Percentiles rank a stretch among this genome's conserved stretches.
phyloP scores from a whole-genome alignment of 805 yeast genomes.

The Candida dajiaensis region DNA sequence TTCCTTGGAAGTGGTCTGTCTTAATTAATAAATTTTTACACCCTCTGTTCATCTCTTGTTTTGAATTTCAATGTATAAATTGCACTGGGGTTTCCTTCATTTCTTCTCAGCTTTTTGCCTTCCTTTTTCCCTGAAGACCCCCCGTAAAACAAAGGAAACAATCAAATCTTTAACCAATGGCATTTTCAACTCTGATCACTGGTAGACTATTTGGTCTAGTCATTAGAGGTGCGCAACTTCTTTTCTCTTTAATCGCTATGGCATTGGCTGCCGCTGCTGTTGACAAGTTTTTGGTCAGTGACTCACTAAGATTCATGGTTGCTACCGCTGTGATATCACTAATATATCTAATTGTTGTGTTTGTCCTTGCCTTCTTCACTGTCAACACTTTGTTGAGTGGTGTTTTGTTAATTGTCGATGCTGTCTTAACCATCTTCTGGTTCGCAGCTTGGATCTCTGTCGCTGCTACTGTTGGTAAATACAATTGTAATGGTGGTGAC shows the following conservation, averaged over 20 bases:
- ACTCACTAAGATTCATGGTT: background rate
- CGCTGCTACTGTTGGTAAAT: constrained; percentile 16
- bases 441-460: constrained; percentile 28
- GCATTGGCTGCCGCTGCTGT: constrained; percentile 7
- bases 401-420: constrained; percentile 22
- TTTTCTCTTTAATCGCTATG: background rate
- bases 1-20: background rate
- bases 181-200: background rate
- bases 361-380: constrained; percentile 9
- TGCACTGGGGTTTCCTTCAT: background rate
- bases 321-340: constrained; percentile 1
- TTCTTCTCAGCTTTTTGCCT: background rate
- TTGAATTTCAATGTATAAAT: too few relatives aligned
- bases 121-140: too few relatives aligned
- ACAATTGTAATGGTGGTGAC: constrained; percentile 9
- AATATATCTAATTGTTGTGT: constrained; percentile 20
- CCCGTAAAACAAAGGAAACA: too few relatives aligned
- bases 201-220: background rate
- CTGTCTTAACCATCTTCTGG: constrained; percentile 25
- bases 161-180: background rate
- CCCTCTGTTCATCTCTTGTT: background rate
- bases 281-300: constrained; percentile 10
- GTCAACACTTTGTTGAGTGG: constrained; percentile 22
- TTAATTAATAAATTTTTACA: background rate
- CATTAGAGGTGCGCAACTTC: background rate